Evolutionary conservation across 805 yeast genomes (phyloP).

Genomic region (Diddensiella caesifluorescens): DNA sequence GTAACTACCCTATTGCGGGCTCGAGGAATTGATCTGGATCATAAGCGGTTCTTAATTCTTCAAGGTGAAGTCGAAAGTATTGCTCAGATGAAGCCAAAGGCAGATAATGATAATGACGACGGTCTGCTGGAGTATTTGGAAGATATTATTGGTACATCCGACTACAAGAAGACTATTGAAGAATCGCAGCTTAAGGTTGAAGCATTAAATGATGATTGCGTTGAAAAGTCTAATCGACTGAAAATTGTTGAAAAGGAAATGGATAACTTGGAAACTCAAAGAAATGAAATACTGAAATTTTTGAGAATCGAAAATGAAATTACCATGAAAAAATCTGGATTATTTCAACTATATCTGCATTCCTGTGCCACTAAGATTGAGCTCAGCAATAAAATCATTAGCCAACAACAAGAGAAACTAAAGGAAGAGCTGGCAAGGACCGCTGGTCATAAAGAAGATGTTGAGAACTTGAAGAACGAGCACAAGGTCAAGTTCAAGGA

Average conservation of each 20-base stretch:
- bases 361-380: conserved; percentile 39
- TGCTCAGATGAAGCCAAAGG: conserved; percentile 98
- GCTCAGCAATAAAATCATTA: conserved; percentile 35
- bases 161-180: conserved; percentile 74
- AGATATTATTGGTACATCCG: conserved; percentile 92
- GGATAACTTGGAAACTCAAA: conserved; percentile 51
- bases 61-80: conserved; percentile 99
- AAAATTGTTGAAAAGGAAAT: conserved; percentile 76
- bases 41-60: conserved; percentile 85
- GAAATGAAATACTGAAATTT: conserved; percentile 63
- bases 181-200: conserved; percentile 56
- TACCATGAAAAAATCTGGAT: conserved; percentile 46
- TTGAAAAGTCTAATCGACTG: conserved; percentile 75
- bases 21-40: conserved; percentile 90
- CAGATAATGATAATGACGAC: conserved; percentile 86
- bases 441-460: conserved; percentile 36
- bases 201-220: conserved; percentile 69
- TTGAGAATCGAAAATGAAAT: conserved; percentile 60
- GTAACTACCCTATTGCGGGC: conserved; percentile 69
- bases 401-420: conserved; percentile 40
- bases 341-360: conserved; percentile 47
- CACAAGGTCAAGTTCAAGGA: conserved; percentile 18
- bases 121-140: conserved; percentile 92
- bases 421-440: conserved; percentile 39
- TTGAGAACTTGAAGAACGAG: conserved; percentile 27